These are phyloP conservation scores for Rhazya stricta DNA, from an alignment of 257 asterid genomes.

Conservation along the genomic window DNA sequence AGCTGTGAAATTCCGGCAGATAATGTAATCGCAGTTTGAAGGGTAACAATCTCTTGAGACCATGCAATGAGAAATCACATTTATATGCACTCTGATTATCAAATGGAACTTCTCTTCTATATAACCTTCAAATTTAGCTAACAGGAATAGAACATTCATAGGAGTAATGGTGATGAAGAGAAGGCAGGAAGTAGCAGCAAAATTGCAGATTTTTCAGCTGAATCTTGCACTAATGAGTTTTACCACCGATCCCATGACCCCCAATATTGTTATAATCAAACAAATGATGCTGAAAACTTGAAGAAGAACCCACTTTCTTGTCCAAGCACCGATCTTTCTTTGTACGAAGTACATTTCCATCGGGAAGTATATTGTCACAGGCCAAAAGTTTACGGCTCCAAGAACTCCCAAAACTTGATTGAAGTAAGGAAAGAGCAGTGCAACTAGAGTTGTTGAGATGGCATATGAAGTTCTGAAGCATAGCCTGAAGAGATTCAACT, in stretches of 20 bases:
- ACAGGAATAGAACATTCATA: background rate
- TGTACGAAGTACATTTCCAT: constrained; percentile 58
- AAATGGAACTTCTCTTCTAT: too few species aligned
- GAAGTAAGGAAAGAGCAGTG: constrained; percentile 56
- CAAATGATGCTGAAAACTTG: constrained; percentile 42
- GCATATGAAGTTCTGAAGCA: constrained; percentile 58
- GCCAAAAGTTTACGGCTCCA: constrained; percentile 66
- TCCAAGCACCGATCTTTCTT: constrained; percentile 48
- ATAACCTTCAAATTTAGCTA: background rate
- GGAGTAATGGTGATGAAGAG: background rate
- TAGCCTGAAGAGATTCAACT: constrained; percentile 50
- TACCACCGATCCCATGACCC: constrained; percentile 53
- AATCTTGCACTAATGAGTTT: constrained; percentile 49
- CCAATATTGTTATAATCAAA: constrained; percentile 41
- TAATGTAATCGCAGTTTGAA: too few species aligned
- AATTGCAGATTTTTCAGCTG: constrained; percentile 17
- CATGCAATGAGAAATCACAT: too few species aligned
- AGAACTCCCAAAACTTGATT: constrained; percentile 58
- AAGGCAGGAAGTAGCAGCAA: background rate
- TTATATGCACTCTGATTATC: too few species aligned
- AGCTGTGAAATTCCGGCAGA: too few species aligned
- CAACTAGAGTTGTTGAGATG: constrained; percentile 44
- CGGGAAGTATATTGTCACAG: constrained; percentile 61
- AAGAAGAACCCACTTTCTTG: constrained; percentile 46
- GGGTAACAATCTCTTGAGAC: too few species aligned